Evolutionary conservation across 768 basidiomycete genomes (phyloP).

Genomic region (Harrya chromipes): DNA sequence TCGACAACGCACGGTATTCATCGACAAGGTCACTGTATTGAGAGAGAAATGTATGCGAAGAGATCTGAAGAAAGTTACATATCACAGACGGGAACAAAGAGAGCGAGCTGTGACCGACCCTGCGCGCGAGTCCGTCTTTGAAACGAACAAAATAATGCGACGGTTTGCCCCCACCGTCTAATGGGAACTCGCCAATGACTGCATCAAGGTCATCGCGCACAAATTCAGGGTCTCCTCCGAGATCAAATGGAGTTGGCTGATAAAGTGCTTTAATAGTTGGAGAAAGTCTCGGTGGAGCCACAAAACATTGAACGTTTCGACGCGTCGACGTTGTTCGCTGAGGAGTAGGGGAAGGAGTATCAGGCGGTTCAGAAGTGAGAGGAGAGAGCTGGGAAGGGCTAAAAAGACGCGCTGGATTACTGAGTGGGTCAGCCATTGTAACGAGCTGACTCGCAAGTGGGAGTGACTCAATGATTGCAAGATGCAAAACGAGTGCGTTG

Average conservation of each 20-base stretch:
- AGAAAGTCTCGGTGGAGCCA: constrained; percentile 39
- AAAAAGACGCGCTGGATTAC: constrained; percentile 18
- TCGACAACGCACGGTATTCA: constrained; percentile 48
- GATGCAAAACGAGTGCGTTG: too few relatives aligned
- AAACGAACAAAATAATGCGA: constrained; percentile 62
- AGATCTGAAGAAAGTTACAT: constrained; percentile 37
- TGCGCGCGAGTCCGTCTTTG: constrained; percentile 53
- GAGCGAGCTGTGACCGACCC: constrained; percentile 37
- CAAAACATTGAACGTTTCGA: constrained; percentile 26
- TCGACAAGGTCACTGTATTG: constrained; percentile 46
- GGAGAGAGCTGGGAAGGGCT: constrained; percentile 11
- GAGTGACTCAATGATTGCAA: too few relatives aligned
- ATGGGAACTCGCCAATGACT: constrained; percentile 56
- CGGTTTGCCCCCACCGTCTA: constrained; percentile 26
- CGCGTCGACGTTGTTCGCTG: constrained; percentile 10
- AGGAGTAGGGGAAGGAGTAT: constrained; percentile 4
- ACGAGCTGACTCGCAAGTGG: background rate
- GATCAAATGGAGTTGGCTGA: constrained; percentile 32
- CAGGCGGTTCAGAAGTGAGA: constrained; percentile 12
- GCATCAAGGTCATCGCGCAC: constrained; percentile 35
- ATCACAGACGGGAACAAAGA: background rate
- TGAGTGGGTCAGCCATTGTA: constrained; percentile 14
- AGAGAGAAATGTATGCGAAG: constrained; percentile 36
- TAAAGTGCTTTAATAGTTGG: constrained; percentile 42
- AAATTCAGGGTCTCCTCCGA: constrained; percentile 35